A percentile compares a stretch with the other conserved stretches of the same genome.
phyloP scores from a whole-genome alignment of 2,329 filamentous ascomycete genomes.

The Pseudopithomyces chartarum region DNA sequence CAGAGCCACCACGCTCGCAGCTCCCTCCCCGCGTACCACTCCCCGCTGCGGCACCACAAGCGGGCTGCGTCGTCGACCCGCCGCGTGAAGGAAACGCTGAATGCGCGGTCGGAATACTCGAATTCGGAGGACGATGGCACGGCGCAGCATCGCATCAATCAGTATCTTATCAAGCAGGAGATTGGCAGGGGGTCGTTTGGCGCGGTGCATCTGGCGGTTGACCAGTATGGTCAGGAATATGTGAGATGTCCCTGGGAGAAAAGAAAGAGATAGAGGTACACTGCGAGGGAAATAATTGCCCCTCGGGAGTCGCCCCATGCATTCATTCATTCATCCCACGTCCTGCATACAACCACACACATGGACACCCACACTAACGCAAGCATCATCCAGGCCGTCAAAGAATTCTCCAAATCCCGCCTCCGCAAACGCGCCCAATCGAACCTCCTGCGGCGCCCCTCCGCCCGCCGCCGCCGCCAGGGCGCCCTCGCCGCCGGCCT shows the following conservation, averaged over 20 bases:
- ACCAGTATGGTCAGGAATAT: constrained; percentile 92
- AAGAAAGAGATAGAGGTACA: no score
- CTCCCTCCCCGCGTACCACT: constrained; percentile 63
- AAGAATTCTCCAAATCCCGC: constrained; percentile 94
- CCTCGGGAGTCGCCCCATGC: no score
- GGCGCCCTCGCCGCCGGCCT: constrained; percentile 57
- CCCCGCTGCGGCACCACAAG: constrained; percentile 68
- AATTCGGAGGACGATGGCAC: constrained; percentile 82
- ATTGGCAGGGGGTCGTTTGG: constrained; percentile 97
- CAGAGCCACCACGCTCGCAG: constrained; percentile 46
- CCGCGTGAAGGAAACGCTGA: constrained; percentile 83
- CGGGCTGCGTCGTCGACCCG: constrained; percentile 64
- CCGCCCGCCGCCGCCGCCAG: constrained; percentile 57
- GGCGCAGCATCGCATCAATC: constrained; percentile 86
- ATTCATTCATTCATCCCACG: no score
- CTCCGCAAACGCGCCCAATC: constrained; percentile 90
- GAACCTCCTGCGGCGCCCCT: constrained; percentile 74
- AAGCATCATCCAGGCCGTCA: constrained; percentile 73
- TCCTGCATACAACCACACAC: no score
- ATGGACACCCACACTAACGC: no score
- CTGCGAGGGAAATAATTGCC: no score
- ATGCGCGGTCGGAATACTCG: constrained; percentile 84
- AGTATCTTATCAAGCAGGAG: constrained; percentile 92
- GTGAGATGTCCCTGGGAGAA: constrained; percentile 62
- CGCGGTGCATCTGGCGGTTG: constrained; percentile 84